These are phyloP conservation scores for Pontederia paniculata DNA, from an alignment of 176 grass and related monocot species.

Conservation along the genomic window DNA sequence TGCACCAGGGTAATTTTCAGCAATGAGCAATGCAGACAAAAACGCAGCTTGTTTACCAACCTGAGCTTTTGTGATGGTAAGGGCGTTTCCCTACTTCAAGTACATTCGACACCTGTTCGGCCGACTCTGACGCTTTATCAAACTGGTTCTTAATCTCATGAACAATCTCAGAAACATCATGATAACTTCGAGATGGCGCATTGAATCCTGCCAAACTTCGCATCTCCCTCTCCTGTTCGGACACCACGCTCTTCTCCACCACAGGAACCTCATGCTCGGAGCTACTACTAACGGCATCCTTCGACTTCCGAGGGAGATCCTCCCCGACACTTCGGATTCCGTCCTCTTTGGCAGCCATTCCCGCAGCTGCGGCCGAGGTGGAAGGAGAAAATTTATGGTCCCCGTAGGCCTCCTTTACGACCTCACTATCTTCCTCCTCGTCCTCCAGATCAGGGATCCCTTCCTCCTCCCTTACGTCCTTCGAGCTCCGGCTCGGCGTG, in stretches of 20 bases:
- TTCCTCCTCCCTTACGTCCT: constrained; percentile 86
- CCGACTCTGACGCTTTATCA: constrained; percentile 57
- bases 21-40: neutral
- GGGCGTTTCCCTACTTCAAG: constrained; percentile 93
- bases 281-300: constrained; percentile 33
- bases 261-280: constrained; percentile 74
- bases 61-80: constrained; percentile 70
- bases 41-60: neutral
- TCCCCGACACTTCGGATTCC: constrained; percentile 26
- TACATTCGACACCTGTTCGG: constrained; percentile 60
- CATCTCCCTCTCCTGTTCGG: constrained; percentile 32
- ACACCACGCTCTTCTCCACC: constrained; percentile 71
- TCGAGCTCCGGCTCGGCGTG: constrained; percentile 68
- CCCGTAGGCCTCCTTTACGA: constrained; percentile 77
- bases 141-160: constrained; percentile 78
- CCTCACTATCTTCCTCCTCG: constrained; percentile 69
- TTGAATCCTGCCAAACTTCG: constrained; percentile 4
- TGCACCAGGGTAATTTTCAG: neutral
- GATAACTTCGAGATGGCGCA: constrained; percentile 30
- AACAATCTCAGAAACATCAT: constrained; percentile 57
- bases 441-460: constrained; percentile 96
- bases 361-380: constrained; percentile 24
- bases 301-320: constrained; percentile 46
- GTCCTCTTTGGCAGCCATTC: constrained; percentile 36
- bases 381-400: constrained; percentile 35